Conservation (phyloP, 2,329 filamentous ascomycete genomes). For the Sclerotinia trifoliorum region DNA sequence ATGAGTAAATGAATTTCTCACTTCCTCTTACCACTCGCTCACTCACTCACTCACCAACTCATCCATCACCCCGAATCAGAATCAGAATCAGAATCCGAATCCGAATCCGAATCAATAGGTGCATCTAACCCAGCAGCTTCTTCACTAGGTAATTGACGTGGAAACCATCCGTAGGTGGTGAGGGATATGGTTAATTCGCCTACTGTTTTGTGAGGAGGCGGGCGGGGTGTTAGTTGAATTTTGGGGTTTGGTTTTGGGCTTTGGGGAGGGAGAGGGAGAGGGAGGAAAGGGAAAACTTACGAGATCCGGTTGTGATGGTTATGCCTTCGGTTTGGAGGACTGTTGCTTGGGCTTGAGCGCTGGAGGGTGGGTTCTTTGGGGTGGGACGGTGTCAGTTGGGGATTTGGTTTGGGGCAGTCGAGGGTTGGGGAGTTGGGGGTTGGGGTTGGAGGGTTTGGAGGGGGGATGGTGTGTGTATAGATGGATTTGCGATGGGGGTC, state of each 20-base stretch:
- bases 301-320: slow-evolving; percentile 37
- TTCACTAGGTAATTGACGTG: slow-evolving; percentile 40
- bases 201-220: slow-evolving; percentile 17
- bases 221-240: background rate
- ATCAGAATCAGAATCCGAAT: slow-evolving; percentile 20
- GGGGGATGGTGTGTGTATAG: too few relatives aligned
- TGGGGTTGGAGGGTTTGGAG: too few relatives aligned
- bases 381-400: background rate
- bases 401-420: too few relatives aligned
- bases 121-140: slow-evolving; percentile 32
- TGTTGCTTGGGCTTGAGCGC: slow-evolving; percentile 41
- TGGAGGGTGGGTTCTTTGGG: slow-evolving; percentile 39
- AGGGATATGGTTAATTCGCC: slow-evolving; percentile 42
- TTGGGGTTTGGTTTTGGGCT: background rate
- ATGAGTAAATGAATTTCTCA: background rate
- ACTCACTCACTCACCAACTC: too few relatives aligned
- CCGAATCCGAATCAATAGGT: slow-evolving; percentile 29
- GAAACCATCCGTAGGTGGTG: slow-evolving; percentile 44
- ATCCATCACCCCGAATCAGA: too few relatives aligned
- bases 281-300: background rate
- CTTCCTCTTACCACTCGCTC: background rate
- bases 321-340: slow-evolving; percentile 42
- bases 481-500: too few relatives aligned
- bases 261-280: background rate
- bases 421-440: too few relatives aligned